Percentiles rank a stretch among this genome's conserved stretches.
phyloP scores from a whole-genome alignment of 805 yeast species.

The Kodamaea jinghongensis region DNA sequence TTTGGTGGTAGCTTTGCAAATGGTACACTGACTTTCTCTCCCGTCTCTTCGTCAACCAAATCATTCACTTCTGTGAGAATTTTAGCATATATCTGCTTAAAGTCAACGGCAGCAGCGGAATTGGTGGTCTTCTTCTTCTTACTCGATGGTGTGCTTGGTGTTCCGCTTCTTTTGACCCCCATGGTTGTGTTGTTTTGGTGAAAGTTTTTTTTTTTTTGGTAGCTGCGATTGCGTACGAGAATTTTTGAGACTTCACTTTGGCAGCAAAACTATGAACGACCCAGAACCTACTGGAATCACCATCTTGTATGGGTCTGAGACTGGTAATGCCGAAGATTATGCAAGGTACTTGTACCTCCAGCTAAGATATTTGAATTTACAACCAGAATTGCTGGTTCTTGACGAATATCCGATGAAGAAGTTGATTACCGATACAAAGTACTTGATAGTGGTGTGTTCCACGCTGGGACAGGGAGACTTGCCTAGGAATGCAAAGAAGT shows the following conservation, averaged over 20 bases:
- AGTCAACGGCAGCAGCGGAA: not conserved
- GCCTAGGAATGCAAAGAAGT: constrained; percentile 69
- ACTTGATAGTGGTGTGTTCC: constrained; percentile 64
- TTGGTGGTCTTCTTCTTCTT: constrained; percentile 5
- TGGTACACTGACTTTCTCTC: constrained; percentile 22
- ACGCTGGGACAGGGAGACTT: constrained; percentile 96
- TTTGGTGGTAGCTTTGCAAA: constrained; percentile 36
- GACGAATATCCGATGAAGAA: constrained; percentile 60
- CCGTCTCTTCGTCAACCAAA: constrained; percentile 29
- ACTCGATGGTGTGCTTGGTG: not conserved
- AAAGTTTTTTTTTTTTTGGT: not conserved
- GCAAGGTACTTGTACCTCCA: constrained; percentile 62
- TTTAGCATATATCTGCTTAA: constrained; percentile 25
- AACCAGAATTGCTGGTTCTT: constrained; percentile 48
- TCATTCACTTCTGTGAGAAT: constrained; percentile 32
- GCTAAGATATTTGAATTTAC: constrained; percentile 52
- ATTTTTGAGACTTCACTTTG: not conserved
- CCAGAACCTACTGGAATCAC: constrained; percentile 34
- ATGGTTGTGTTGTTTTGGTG: constrained; percentile 2
- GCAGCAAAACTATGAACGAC: not conserved
- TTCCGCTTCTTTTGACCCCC: constrained; percentile 6
- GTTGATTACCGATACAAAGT: constrained; percentile 46
- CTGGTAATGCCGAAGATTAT: constrained; percentile 87
- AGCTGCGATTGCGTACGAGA: constrained; percentile 1
- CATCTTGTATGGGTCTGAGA: constrained; percentile 85